A percentile compares a stretch with the other conserved stretches of the same genome.
These are phyloP conservation scores for Amphichorda felina DNA, from an alignment of 2,329 filamentous ascomycete genomes.

Conservation along the genomic window DNA sequence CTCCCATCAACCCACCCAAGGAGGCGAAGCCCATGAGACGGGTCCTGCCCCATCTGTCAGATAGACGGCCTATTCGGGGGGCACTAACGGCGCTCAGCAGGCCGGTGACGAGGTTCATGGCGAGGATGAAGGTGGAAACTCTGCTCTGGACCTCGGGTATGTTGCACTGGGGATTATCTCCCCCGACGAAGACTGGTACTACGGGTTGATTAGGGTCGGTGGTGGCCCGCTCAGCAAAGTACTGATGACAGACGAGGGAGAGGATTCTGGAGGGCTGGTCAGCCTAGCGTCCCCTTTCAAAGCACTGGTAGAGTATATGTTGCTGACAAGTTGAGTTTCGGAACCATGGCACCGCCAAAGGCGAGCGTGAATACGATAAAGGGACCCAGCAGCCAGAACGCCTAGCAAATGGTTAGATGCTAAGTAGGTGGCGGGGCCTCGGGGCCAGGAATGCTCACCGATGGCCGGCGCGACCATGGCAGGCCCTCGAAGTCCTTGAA, in stretches of 20 bases:
- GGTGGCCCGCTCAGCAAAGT: constrained; percentile 57
- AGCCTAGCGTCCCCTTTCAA: too few species aligned
- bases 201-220: constrained; percentile 47
- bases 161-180: constrained; percentile 67
- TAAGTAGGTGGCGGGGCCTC: too few species aligned
- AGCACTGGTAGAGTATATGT: neutral
- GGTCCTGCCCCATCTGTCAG: constrained; percentile 76
- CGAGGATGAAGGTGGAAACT: constrained; percentile 68
- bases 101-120: constrained; percentile 63
- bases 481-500: constrained; percentile 46
- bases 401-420: constrained; percentile 37
- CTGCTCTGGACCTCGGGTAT: constrained; percentile 66
- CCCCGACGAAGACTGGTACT: constrained; percentile 53
- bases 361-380: constrained; percentile 75
- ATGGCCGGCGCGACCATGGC: constrained; percentile 52
- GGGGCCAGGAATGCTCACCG: constrained; percentile 35
- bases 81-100: constrained; percentile 68
- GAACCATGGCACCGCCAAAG: constrained; percentile 76
- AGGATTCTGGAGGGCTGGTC: constrained; percentile 50
- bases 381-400: constrained; percentile 73
- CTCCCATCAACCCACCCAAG: constrained; percentile 60
- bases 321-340: constrained; percentile 66
- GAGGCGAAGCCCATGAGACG: constrained; percentile 62
- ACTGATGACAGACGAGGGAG: constrained; percentile 70
- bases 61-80: constrained; percentile 73